Base-by-base conservation (phyloP, 495 filamentous ascomycete genomes). In the Aspergillus hancockii region DNA sequence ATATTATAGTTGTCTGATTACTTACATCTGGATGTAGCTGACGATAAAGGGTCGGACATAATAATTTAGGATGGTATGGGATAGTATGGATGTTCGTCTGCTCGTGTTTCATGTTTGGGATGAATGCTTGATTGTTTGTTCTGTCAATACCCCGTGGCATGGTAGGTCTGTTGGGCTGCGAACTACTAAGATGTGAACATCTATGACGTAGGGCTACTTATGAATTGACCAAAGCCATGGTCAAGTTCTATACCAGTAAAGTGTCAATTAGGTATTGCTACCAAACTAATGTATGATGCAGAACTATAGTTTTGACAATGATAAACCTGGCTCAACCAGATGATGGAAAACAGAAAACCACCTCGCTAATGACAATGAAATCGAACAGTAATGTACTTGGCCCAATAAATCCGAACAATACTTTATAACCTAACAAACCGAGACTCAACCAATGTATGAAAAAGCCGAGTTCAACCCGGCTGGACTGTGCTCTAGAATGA, bases 331-430 rank as follows among this genome's bases (percentile, higher is more conserved):
- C 55, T 54, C 45, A 61, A 50, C 58, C 52, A 25, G 38, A 53
- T 10, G 54, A 53, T 10, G 54, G 21, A 58, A 38, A 43, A 49
- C 38, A 57, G 14, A 59, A 49, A 57, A 21, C 63, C 64, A 61
- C 43, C 70, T 60, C 71, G 71, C 71, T 74, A 71, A 74, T 65
- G 60, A 64, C 53, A 52, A 47, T 36, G 9, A 52, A 57, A 50
- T 22, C 49, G 23, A 46, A 3, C 41, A 23, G 9, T 13, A 19
- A 32, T 34, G 28, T 13, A 30, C 9, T n/a, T 32, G 34, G 3
- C 25, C 25, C 25, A 14, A 25, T 9, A 52, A 28, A 45, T 19
- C 13, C 36, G 25, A 55, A 55, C 30, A 47, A 22, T 49, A 16
- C n/a, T 12, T 41, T 16, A 36, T 14, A 41, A 41, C 38, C 14